A percentile compares a stretch with the other conserved stretches of the same genome.
phyloP scores from a whole-genome alignment of 768 basidiomycete genomes.

The Wakefieldia striispora region DNA sequence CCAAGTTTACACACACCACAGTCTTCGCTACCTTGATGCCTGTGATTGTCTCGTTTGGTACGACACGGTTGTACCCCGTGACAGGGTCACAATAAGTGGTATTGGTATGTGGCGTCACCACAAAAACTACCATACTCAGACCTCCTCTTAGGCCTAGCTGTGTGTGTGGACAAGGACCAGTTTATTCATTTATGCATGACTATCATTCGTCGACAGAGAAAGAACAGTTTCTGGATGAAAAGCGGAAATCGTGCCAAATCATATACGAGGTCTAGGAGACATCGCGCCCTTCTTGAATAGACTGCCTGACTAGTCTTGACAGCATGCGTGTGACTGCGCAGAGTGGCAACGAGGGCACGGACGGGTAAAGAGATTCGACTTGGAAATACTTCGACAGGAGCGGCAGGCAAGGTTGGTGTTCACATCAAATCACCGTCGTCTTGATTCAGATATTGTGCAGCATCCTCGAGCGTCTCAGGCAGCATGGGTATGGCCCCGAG shows the following conservation, averaged over 20 bases:
- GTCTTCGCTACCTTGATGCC: not conserved
- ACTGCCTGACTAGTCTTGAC: not conserved
- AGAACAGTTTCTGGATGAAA: conserved; percentile 1
- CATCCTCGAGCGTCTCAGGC: conserved; percentile 8
- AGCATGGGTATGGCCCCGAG: conserved; percentile 6
- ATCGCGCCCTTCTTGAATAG: not conserved
- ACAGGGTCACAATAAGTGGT: not conserved
- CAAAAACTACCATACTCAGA: not conserved
- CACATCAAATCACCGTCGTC: not conserved
- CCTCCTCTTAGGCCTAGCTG: not conserved
- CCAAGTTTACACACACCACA: not conserved
- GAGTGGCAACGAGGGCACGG: not conserved
- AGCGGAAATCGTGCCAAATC: not conserved
- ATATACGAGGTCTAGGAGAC: not conserved
- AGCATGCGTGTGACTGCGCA: conserved; percentile 8
- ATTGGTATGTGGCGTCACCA: not conserved
- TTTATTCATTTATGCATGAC: conserved; percentile 6
- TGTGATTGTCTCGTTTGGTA: not conserved
- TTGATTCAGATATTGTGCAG: not conserved
- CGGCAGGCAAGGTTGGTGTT: not conserved
- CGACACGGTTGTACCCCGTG: not conserved
- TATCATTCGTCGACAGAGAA: conserved; percentile 3
- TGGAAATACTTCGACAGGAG: not conserved
- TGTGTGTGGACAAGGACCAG: conserved; percentile 6
- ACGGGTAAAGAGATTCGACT: not conserved